Percentiles rank a stretch among this genome's conserved stretches.
Conservation (phyloP, 257 asterid genomes). For the Solanum chaucha region DNA sequence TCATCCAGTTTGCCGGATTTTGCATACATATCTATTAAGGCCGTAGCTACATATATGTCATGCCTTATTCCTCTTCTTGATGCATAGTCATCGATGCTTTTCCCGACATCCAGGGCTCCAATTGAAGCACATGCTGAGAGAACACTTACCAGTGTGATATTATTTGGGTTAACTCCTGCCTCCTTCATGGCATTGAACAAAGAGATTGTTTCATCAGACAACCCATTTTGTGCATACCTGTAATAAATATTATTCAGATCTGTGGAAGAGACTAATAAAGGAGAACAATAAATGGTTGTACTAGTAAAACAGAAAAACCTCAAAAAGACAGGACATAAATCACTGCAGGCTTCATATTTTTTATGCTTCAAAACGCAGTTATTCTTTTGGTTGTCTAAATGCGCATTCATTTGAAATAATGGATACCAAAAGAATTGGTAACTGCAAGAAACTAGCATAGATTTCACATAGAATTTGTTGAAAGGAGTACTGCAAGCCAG, state of each 20-base stretch:
- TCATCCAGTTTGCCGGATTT: slow-evolving; percentile 69
- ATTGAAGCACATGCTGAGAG: slow-evolving; percentile 83
- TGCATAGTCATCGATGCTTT: slow-evolving; percentile 58
- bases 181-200: slow-evolving; percentile 58
- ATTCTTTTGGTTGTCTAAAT: background rate
- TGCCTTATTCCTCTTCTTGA: slow-evolving; percentile 29
- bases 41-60: slow-evolving; percentile 61
- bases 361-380: background rate
- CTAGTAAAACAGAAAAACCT: background rate
- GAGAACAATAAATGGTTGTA: background rate
- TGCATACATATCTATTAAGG: slow-evolving; percentile 84
- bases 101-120: slow-evolving; percentile 70
- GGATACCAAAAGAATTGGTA: background rate
- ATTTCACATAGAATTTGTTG: background rate
- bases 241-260: slow-evolving; percentile 5
- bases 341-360: background rate
- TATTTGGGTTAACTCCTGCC: slow-evolving; percentile 51
- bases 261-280: background rate
- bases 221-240: slow-evolving; percentile 85
- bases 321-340: background rate
- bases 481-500: background rate
- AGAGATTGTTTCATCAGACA: slow-evolving; percentile 56
- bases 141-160: slow-evolving; percentile 66
- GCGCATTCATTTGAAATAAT: background rate
- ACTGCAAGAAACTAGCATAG: background rate